Base-by-base conservation (phyloP, 345 rosid species). In the Pugionium dolabratum region DNA sequence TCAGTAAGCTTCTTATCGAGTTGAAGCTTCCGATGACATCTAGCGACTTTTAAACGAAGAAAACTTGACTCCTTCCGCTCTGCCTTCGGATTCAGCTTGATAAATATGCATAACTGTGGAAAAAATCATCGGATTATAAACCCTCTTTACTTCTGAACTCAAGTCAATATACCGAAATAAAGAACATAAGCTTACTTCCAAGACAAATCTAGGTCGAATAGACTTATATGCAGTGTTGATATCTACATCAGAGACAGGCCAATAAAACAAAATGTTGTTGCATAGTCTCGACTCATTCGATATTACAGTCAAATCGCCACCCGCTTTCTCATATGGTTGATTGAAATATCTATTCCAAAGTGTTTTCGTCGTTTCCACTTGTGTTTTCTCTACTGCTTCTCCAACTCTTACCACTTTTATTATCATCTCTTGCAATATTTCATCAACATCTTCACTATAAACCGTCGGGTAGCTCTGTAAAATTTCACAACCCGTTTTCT, bases 321-420 rank as follows among this genome's bases (percentile, higher is more conserved):
- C 97, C 50, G 97, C 94, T 75, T 83, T 92, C 78, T 84, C 94
- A 31, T 84, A 87, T 2, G 95, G 94, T 64, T 86, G 91, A 71
- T 87, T 82, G 45, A 92, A 92, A 4, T 54, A 71, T 61, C 66
- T 69, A 51, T 87, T 84, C 98, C 93, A 89, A 3, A 84, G 56
- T 49, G 67, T 74, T 77, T 78, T 81, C 18, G 87, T 83, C 43
- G 70, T 81, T 56, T 86, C 82, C 5, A 79, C 74, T 47, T 85
- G 86, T 32, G 56, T 75, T 34, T 74, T 80, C 75, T 82, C 74
- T 7, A 81, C 81, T n/a, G 60, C 32, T 58, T 77, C 94, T 73
- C 84, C 79, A 29, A 80, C 26, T 10, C 79, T 59, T 10, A 68
- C 87, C 28, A 81, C 79, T 60, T 80, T 87, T 11, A 58, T 70